phyloP scores from a whole-genome alignment of 176 grass and related monocot genomes.

The Cocos nucifera region DNA sequence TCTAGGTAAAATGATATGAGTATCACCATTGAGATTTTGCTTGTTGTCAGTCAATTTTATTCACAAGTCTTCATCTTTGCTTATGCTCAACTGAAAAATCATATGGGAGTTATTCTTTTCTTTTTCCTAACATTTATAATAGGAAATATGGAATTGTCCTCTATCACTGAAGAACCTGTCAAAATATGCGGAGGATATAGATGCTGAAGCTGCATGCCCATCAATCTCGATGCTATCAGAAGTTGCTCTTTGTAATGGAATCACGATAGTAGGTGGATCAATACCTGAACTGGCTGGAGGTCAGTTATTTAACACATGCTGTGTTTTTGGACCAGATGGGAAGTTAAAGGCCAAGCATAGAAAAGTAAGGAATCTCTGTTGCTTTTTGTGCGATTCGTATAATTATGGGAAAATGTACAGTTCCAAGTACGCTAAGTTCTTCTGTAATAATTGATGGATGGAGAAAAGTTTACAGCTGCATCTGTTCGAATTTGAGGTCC shows the following conservation, averaged over 20 bases:
- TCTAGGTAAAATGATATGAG: too few relatives aligned
- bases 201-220: conserved; percentile 31
- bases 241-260: conserved; percentile 21
- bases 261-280: conserved; percentile 56
- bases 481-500: conserved; percentile 41
- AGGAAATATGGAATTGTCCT: conserved; percentile 66
- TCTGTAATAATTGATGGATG: neutral
- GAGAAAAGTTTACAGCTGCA: conserved; percentile 34
- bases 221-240: conserved; percentile 54
- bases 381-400: neutral
- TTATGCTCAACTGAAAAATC: neutral
- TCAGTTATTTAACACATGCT: conserved; percentile 49
- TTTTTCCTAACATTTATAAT: neutral
- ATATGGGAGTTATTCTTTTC: neutral
- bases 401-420: neutral
- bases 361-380: conserved; percentile 24
- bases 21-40: too few relatives aligned
- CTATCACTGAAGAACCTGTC: conserved; percentile 34
- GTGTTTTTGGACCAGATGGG: conserved; percentile 38
- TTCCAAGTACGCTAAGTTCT: neutral
- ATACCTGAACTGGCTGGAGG: conserved; percentile 35
- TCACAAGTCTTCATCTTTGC: neutral
- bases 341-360: conserved; percentile 44
- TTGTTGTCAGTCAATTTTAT: too few relatives aligned
- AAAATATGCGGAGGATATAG: conserved; percentile 45